phyloP scores from a whole-genome alignment of 495 filamentous ascomycete genomes.

The Penicilliopsis zonata region DNA sequence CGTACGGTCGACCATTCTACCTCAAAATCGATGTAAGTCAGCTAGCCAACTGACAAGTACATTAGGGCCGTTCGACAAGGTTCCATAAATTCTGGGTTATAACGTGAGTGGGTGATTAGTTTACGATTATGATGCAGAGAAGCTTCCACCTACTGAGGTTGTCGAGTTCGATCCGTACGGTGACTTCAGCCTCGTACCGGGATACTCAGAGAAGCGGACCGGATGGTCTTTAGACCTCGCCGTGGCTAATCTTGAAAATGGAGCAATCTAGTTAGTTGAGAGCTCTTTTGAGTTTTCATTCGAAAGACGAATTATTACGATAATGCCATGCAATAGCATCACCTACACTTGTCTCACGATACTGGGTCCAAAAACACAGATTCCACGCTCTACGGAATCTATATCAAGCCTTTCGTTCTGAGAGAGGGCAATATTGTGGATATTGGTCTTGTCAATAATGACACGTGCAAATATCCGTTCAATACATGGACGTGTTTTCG shows the following conservation, averaged over 20 bases:
- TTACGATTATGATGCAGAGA: slow-evolving; percentile 42
- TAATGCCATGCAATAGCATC: too few species aligned
- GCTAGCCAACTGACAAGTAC: not conserved
- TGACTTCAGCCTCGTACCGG: slow-evolving; percentile 53
- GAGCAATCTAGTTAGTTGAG: slow-evolving; percentile 55
- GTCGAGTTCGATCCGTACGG: slow-evolving; percentile 53
- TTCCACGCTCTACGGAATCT: slow-evolving; percentile 57
- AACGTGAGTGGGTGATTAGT: slow-evolving; percentile 70
- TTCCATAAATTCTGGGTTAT: slow-evolving; percentile 52
- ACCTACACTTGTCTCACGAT: too few species aligned
- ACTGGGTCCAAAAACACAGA: slow-evolving; percentile 51
- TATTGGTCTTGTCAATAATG: slow-evolving; percentile 69
- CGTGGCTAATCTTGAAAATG: slow-evolving; percentile 63
- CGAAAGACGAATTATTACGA: too few species aligned
- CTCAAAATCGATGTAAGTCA: slow-evolving; percentile 1
- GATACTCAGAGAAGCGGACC: slow-evolving; percentile 44
- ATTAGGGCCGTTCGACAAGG: slow-evolving; percentile 56
- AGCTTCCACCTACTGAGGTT: slow-evolving; percentile 39
- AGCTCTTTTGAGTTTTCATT: too few species aligned
- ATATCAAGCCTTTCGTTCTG: slow-evolving; percentile 58
- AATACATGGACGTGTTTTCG: slow-evolving; percentile 87
- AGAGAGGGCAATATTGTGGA: slow-evolving; percentile 58
- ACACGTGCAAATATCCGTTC: slow-evolving; percentile 68
- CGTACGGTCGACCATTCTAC: slow-evolving; percentile 14
- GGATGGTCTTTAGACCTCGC: slow-evolving; percentile 50